Evolutionary conservation across 495 filamentous ascomycete genomes (phyloP).

Genomic region (Xylaria venustula): DNA sequence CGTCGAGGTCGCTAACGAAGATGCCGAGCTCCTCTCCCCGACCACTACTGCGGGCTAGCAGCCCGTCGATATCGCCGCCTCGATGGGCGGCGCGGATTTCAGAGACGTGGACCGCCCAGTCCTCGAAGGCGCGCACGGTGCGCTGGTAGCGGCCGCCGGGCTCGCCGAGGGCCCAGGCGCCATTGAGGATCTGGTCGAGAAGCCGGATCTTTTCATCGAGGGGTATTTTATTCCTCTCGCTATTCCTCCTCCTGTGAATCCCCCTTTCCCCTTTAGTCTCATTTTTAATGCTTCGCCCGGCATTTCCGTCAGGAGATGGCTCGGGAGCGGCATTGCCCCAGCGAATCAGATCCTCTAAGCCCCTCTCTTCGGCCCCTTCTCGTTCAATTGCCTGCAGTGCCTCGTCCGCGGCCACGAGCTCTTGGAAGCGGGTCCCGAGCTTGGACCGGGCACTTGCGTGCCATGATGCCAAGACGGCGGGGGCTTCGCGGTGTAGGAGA

Average conservation of each 20-base stretch:
- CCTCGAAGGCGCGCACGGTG: constrained; percentile 49
- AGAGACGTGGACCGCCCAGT: constrained; percentile 45
- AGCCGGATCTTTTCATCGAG: constrained; percentile 51
- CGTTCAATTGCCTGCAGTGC: constrained; percentile 31
- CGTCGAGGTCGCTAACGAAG: constrained; percentile 44
- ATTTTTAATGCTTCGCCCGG: constrained; percentile 11
- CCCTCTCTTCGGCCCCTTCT: constrained; percentile 33
- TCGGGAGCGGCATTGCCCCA: constrained; percentile 26
- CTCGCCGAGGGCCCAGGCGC: constrained; percentile 51
- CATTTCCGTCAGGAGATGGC: not conserved
- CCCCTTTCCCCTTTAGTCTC: too few relatives aligned
- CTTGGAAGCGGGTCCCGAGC: constrained; percentile 40
- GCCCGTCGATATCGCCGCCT: constrained; percentile 21
- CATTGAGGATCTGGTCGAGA: constrained; percentile 50
- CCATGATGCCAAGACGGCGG: constrained; percentile 39
- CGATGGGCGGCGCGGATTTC: constrained; percentile 38
- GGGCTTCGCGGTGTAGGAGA: constrained; percentile 58
- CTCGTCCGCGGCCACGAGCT: constrained; percentile 32
- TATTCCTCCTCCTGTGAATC: not conserved
- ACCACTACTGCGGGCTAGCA: constrained; percentile 21
- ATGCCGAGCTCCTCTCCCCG: constrained; percentile 14
- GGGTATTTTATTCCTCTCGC: constrained; percentile 22
- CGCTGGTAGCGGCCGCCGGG: constrained; percentile 48
- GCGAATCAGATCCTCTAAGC: constrained; percentile 35
- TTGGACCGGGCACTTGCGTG: constrained; percentile 43